Evolutionary conservation across 352 stramenopile genomes (phyloP).

Genomic region (Thraustochytrium sp.): DNA sequence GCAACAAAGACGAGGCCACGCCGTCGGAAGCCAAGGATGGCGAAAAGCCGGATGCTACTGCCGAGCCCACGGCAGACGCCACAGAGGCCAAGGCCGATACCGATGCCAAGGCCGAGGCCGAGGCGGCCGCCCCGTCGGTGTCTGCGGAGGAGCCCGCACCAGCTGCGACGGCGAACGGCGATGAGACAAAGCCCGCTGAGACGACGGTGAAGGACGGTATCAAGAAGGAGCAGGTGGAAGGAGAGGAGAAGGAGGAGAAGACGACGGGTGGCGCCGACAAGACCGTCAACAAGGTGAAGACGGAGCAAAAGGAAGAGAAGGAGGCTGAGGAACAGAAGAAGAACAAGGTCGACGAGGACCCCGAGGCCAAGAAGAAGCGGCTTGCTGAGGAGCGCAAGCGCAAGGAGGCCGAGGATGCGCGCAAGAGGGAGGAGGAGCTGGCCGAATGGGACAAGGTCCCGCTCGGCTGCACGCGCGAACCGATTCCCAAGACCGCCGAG

Average conservation of each 20-base stretch:
- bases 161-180: background rate
- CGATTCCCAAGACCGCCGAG: slow-evolving; percentile 69
- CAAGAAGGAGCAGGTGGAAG: slow-evolving; percentile 27
- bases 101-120: slow-evolving; percentile 27
- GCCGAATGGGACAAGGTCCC: slow-evolving; percentile 79
- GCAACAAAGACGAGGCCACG: too few species aligned
- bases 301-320: background rate
- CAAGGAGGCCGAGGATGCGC: slow-evolving; percentile 42
- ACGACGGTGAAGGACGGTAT: background rate
- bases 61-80: background rate
- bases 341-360: background rate
- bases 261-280: background rate
- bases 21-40: background rate
- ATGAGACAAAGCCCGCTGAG: background rate
- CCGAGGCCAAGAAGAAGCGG: slow-evolving; percentile 25
- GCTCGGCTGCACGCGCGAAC: slow-evolving; percentile 77
- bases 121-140: background rate
- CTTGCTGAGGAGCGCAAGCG: too few species aligned
- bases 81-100: background rate
- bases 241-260: too few species aligned
- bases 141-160: slow-evolving; percentile 11
- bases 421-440: slow-evolving; percentile 73
- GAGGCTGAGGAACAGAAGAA: background rate
- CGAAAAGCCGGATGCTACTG: background rate
- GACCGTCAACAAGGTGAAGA: slow-evolving; percentile 13